Percentiles rank a stretch among this genome's conserved stretches.
Evolutionary conservation across 805 yeast genomes (phyloP).

Genomic region (Yarrowia sp.): DNA sequence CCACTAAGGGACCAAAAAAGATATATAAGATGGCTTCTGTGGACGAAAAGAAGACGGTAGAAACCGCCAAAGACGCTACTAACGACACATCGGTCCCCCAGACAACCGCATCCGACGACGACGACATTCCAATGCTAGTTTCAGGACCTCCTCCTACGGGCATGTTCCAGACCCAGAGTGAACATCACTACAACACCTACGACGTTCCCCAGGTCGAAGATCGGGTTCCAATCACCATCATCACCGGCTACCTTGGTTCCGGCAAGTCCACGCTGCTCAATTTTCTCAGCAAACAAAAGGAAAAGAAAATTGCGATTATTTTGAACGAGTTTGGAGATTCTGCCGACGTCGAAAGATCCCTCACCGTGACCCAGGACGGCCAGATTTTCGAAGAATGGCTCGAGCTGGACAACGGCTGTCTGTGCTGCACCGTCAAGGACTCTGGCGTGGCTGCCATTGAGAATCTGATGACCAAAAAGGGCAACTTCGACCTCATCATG

Average conservation of each 20-base stretch:
- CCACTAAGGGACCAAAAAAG: neutral
- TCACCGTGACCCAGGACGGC: constrained; percentile 60
- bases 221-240: constrained; percentile 84
- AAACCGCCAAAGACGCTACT: neutral
- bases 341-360: constrained; percentile 79
- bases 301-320: constrained; percentile 83
- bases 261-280: constrained; percentile 85
- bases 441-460: constrained; percentile 94
- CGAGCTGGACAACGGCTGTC: constrained; percentile 93
- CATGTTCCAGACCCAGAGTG: constrained; percentile 23
- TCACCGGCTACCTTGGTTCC: constrained; percentile 92
- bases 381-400: constrained; percentile 84
- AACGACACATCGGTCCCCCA: neutral
- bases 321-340: constrained; percentile 79
- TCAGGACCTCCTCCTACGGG: constrained; percentile 14
- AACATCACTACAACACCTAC: constrained; percentile 17
- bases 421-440: constrained; percentile 94
- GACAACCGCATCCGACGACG: neutral
- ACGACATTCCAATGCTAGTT: constrained; percentile 20
- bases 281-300: constrained; percentile 57
- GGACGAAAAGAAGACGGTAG: neutral
- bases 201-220: constrained; percentile 26
- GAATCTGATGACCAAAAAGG: constrained; percentile 66
- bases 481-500: constrained; percentile 81
- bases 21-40: constrained; percentile 1